Evolutionary conservation across 169 alveolate genomes (phyloP).

Genomic region (Cryptosporidium baileyi): DNA sequence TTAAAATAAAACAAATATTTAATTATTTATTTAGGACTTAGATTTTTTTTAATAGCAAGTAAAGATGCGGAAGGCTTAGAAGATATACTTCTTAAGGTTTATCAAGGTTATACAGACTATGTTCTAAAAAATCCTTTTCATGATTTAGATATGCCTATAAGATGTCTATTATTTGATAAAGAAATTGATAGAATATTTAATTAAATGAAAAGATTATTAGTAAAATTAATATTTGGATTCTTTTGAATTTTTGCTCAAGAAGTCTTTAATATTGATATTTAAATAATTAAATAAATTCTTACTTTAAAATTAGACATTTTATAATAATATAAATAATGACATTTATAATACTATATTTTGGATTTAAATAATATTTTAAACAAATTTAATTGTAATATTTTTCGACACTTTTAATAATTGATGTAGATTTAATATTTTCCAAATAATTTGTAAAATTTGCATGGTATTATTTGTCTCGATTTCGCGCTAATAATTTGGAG

Average conservation of each 20-base stretch:
- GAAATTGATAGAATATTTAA: constrained; percentile 75
- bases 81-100: constrained; percentile 81
- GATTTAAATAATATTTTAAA: no score
- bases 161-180: constrained; percentile 79
- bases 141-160: constrained; percentile 91
- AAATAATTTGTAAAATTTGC: not conserved
- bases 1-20: not conserved
- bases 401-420: no score
- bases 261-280: not conserved
- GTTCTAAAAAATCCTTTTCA: constrained; percentile 93
- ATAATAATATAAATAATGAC: no score
- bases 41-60: constrained; percentile 77
- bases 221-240: not conserved
- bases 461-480: constrained; percentile 55
- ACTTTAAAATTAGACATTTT: not conserved
- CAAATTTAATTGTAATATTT: no score
- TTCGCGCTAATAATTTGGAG: constrained; percentile 11
- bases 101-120: constrained; percentile 89
- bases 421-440: no score
- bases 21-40: constrained; percentile 63
- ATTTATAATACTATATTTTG: no score
- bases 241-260: not conserved
- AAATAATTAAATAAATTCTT: not conserved
- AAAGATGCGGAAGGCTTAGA: constrained; percentile 52
- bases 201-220: not conserved